Evolutionary conservation across 2,329 filamentous ascomycete species (phyloP).

Genomic region (Whalleya microplaca): DNA sequence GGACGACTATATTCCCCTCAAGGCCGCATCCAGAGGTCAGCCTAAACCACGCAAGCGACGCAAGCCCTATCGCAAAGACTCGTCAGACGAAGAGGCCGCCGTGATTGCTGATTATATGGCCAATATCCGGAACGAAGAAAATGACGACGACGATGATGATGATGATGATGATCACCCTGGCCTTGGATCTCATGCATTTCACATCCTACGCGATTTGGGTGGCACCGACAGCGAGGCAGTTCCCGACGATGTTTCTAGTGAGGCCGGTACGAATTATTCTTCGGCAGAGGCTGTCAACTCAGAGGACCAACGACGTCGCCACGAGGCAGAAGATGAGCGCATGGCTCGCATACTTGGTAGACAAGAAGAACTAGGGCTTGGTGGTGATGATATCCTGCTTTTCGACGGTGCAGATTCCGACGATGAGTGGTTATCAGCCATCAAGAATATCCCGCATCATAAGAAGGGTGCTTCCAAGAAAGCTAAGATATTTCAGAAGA

Average conservation of each 20-base stretch:
- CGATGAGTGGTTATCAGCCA: conserved; percentile 35
- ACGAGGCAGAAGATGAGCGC: conserved; percentile 59
- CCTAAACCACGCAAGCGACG: conserved; percentile 4
- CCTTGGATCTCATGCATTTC: conserved; percentile 33
- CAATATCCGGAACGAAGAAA: conserved; percentile 58
- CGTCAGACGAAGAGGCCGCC: conserved; percentile 53
- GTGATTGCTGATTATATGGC: conserved; percentile 72
- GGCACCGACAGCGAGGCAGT: conserved; percentile 47
- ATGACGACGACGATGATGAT: conserved; percentile 33
- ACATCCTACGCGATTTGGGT: conserved; percentile 46
- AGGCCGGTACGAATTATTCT: conserved; percentile 34
- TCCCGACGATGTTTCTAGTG: conserved; percentile 27
- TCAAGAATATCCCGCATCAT: conserved; percentile 28
- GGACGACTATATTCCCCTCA: conserved; percentile 28
- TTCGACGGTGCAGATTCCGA: conserved; percentile 52
- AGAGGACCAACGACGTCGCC: conserved; percentile 34
- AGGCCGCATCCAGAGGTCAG: conserved; percentile 26
- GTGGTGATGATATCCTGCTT: conserved; percentile 60
- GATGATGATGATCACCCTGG: conserved; percentile 27
- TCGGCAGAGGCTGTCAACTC: conserved; percentile 42
- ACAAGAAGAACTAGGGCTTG: conserved; percentile 66
- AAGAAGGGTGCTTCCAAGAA: conserved; percentile 33
- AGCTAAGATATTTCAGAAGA: conserved; percentile 31
- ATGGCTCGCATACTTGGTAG: conserved; percentile 64
- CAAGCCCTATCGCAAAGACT: conserved; percentile 1